Base-by-base conservation (phyloP, 202 grass and related monocot species). In the Panicum hallii region DNA sequence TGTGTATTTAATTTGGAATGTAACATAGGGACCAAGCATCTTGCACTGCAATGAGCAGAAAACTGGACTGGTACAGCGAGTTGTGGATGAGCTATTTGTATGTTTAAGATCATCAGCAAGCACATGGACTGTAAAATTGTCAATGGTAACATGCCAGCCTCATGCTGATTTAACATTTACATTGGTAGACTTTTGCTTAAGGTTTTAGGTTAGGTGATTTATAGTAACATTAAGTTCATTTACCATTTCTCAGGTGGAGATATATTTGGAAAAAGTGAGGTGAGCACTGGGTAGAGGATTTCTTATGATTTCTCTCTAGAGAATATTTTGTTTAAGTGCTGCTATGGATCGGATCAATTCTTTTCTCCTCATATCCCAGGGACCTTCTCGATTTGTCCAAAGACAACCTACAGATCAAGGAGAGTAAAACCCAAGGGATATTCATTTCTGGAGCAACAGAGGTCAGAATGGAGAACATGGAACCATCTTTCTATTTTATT, bases 381-480 rank as follows among this genome's bases (percentile, higher is more conserved):
- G 95, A 97, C 82, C 95, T 97, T 90, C 87, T 97, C 79, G 90
- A 97, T 90, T 85, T 94, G 85, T 91, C 90, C 70, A 97, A 97
- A 81, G 95, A 97, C 77, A 97, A 95, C 81, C 81, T 94, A 48
- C 92, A 94, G 50, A 97, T 98, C 75, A 95, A 98, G 89, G 90
- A 98, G 85, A 92, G 87, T 55, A 93, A 90, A 87, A 84, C 62
- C 77, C 92, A 95, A 77, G 95, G 92, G 43, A 95, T 95, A 83
- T 98, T 90, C 75, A 94, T 98, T 89, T 87, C 76, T 86, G 92
- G 92, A 54, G 92, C 93, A 91, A 93, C 92, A 75, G 90, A 95
- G 93, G 92, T 95, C 36, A 77, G 72, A 79, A 70, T 78, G 3
- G 83, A 81, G 50, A 65, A 50, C 30, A 30, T 22, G 57, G 1